phyloP scores from a whole-genome alignment of 768 basidiomycete species.

The Boletus insuetus region DNA sequence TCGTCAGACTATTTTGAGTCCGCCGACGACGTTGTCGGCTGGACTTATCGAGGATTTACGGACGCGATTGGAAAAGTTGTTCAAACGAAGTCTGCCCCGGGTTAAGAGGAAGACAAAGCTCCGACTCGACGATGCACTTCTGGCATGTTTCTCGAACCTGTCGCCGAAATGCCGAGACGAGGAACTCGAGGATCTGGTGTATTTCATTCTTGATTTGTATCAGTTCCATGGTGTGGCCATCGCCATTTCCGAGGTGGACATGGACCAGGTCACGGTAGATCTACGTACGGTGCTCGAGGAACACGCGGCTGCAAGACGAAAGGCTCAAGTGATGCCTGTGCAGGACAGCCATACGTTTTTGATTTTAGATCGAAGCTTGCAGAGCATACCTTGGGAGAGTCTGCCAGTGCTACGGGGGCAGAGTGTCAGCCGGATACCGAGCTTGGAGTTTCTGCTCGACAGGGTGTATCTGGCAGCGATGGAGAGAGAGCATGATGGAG shows the following conservation, averaged over 20 bases:
- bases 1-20: constrained; percentile 57
- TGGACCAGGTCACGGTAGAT: constrained; percentile 87
- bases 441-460: constrained; percentile 83
- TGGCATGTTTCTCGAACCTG: constrained; percentile 83
- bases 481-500: constrained; percentile 28
- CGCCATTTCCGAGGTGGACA: constrained; percentile 87
- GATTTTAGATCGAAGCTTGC: constrained; percentile 85
- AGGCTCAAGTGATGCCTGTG: constrained; percentile 23
- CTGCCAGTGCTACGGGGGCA: constrained; percentile 80
- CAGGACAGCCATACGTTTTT: constrained; percentile 79
- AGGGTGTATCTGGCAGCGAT: constrained; percentile 62
- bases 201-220: constrained; percentile 91
- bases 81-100: constrained; percentile 61
- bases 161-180: constrained; percentile 84
- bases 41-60: constrained; percentile 57
- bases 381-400: constrained; percentile 94
- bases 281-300: constrained; percentile 76
- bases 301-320: constrained; percentile 43
- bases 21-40: constrained; percentile 39
- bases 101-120: constrained; percentile 60
- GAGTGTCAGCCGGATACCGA: constrained; percentile 92
- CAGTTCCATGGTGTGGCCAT: constrained; percentile 90
- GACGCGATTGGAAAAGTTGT: constrained; percentile 69
- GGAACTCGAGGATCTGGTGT: constrained; percentile 92
- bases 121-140: constrained; percentile 67